Base-by-base conservation (phyloP, 345 rosid genomes). In the Lagerstroemia speciosa region DNA sequence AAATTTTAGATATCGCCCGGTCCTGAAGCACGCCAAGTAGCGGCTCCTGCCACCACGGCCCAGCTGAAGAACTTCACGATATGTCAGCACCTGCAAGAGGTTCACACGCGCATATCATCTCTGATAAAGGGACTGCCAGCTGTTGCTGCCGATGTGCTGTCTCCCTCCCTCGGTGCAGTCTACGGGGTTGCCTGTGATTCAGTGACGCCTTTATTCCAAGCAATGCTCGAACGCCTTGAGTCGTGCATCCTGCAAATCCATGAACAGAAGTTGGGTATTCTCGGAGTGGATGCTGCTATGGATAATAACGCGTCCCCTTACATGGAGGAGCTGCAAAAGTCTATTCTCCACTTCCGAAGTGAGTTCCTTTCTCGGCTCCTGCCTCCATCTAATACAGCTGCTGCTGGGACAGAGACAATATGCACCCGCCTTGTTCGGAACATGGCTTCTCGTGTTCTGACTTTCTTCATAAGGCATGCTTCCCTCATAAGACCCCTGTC, bases 401-500 rank as follows among this genome's bases (percentile, higher is more conserved):
- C 83, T 32, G 76, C 85, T 57, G 89, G 92, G 71, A 52, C 89
- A 66, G 96, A 92, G 79, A 87, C 87, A 2, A 95, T 95, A 61
- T 92, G 99, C 89, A 92, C 87, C n/a, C 91, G 87, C 69, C 93
- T 92, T 0, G 86, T 90, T 26, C 84, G 94, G 72, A 86, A 85
- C 74, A 86, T 88, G 93, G 99, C 97, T 68, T 83, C 97, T 17
- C 80, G 98, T 55, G 96, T 92, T 72, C 81, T 92, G 71, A 84
- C 84, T 65, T 87, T 95, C 86, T 95, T 92, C 73, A 86, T 95
- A 69, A 77, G 98, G 65, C 98, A 95, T 66, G 94, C 91, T 67
- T 86, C 99, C 78, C 90, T 95, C 29, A 89, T 92, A n/a, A 77
- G 98, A 74, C 99, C 98, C 11, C 91, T 95, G 19, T 92, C 99